Base-by-base conservation (phyloP, 805 yeast species). In the Metschnikowia lunata region DNA sequence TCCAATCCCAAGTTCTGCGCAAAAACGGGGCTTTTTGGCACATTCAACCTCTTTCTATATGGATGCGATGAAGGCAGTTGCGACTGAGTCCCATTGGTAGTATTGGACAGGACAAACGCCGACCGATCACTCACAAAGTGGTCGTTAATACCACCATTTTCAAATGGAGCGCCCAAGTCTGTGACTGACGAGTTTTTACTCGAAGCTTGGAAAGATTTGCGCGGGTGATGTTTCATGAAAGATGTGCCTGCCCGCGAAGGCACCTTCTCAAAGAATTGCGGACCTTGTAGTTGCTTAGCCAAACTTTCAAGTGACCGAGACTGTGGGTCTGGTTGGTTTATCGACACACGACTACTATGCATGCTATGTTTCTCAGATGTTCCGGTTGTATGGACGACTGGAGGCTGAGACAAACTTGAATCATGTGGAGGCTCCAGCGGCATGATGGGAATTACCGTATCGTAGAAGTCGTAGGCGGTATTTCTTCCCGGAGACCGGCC, bases 391-490 rank as follows among this genome's bases (percentile, higher is more conserved):
- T 23, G 28, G 5, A 27, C 35, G 18, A 41, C 23, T 1, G 45
- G 23, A 8, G 37, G 29, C n/a, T 50, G 55, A 18, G 23, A 18
- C 23, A 18, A 18, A 18, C 4, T 18, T 18, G 23, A 18, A 9
- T 52, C 55, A 36, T 39, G 47, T 6, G 36, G 15, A 8, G 36
- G 30, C 7, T 41, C 41, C n/a, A 37, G 13, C 12, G 65, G 67
- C 39, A 69, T 45, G 8, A 69, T 59, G 3, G 76, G 76, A 43
- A 71, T 69, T 46, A 71, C 59, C 7, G 68, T 45, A 39, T 71
- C 73, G 58, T 71, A 71, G 48, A 70, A 69, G 45, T 69, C 74
- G 53, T 68, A 71, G 26, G 69, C 54, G 9, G 63, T 55, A n/a
- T 57, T 53, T 23, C 51, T 52, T n/a, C 50, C 50, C 12, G 26